Evolutionary conservation across 1,284 basidiomycete genomes (phyloP).

Genomic region (Sparassis latifolia): DNA sequence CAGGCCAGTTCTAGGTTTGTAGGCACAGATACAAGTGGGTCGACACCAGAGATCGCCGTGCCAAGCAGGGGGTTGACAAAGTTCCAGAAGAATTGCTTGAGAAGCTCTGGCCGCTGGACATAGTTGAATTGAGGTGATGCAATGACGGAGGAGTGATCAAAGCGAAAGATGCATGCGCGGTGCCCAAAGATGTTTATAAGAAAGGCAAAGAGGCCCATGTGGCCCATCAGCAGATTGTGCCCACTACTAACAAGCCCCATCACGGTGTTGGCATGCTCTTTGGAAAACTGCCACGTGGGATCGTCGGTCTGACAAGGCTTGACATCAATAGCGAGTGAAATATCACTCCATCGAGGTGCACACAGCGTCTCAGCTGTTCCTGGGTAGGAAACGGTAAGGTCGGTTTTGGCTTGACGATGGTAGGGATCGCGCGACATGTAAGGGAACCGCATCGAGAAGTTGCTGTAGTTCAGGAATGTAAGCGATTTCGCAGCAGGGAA

Average conservation of each 20-base stretch:
- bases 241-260: slow-evolving; percentile 5
- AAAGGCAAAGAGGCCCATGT: slow-evolving; percentile 7
- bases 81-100: slow-evolving; percentile 8
- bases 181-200: slow-evolving; percentile 10
- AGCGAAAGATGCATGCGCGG: slow-evolving; percentile 5
- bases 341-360: not conserved
- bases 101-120: not conserved
- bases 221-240: slow-evolving; percentile 5
- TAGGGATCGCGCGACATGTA: too few relatives aligned
- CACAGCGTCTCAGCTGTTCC: too few relatives aligned
- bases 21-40: slow-evolving; percentile 2
- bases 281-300: not conserved
- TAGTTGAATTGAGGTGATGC: slow-evolving; percentile 1
- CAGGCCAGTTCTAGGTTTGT: not conserved
- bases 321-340: not conserved
- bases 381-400: too few relatives aligned
- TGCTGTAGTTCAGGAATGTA: too few relatives aligned
- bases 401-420: too few relatives aligned
- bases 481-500: too few relatives aligned
- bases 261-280: not conserved
- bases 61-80: slow-evolving; percentile 5
- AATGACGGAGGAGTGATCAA: slow-evolving; percentile 4
- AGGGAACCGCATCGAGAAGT: too few relatives aligned
- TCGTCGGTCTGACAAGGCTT: not conserved
- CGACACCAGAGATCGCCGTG: slow-evolving; percentile 2